A percentile compares a stretch with the other conserved stretches of the same genome.
phyloP scores from a whole-genome alignment of 768 basidiomycete genomes.

The Galerina marginata region DNA sequence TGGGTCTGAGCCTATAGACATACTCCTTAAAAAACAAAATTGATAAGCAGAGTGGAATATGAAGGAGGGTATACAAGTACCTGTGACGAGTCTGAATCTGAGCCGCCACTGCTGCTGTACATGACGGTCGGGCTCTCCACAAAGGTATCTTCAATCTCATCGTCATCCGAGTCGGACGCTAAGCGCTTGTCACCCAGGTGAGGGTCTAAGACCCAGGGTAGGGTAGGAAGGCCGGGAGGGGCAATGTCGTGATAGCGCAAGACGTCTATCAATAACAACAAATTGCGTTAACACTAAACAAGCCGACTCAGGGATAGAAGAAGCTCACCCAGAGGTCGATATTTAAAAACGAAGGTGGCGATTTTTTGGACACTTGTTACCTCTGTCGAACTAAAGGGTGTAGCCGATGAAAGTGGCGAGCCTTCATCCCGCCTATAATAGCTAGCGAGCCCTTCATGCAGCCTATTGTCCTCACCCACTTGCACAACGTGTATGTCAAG shows the following conservation, averaged over 20 bases:
- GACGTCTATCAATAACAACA: constrained; percentile 21
- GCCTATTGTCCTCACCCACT: constrained; percentile 33
- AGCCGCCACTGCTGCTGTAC: constrained; percentile 24
- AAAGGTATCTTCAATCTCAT: constrained; percentile 22
- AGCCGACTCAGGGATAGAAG: not conserved
- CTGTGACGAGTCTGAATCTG: constrained; percentile 31
- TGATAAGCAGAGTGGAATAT: not conserved
- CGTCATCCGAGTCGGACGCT: constrained; percentile 26
- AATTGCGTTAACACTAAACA: not conserved
- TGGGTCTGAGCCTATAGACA: constrained; percentile 18
- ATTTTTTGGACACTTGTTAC: constrained; percentile 36
- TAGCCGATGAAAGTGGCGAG: constrained; percentile 32
- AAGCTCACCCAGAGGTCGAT: constrained; percentile 32
- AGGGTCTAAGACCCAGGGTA: constrained; percentile 14
- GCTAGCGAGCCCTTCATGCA: constrained; percentile 35
- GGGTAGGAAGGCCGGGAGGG: constrained; percentile 15
- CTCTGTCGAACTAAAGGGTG: constrained; percentile 36
- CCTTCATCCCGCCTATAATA: constrained; percentile 32
- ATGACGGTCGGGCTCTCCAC: constrained; percentile 17
- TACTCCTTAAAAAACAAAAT: constrained; percentile 15
- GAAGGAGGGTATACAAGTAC: constrained; percentile 5
- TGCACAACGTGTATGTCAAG: constrained; percentile 36
- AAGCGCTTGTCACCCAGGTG: constrained; percentile 28
- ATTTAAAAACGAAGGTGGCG: constrained; percentile 37
- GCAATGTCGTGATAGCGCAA: constrained; percentile 28